Base-by-base conservation (phyloP, 75 land plant species). In the Picea sitchensis region DNA sequence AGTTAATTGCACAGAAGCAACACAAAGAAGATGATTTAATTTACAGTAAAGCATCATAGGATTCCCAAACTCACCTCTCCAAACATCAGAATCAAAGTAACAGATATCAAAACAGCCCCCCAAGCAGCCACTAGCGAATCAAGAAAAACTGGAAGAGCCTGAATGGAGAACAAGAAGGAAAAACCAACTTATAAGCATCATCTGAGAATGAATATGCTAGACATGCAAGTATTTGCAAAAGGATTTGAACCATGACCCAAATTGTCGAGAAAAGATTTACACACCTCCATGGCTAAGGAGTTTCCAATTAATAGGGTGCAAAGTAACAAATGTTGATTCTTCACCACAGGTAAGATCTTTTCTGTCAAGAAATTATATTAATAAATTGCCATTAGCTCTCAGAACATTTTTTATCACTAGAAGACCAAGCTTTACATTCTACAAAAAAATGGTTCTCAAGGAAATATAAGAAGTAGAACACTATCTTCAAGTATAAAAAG, bases 111-210 rank as follows among this genome's bases (percentile, higher is more conserved):
- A 32, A 94, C 82, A 23, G 97, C 88, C 73, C 81, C 83, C 95
- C 91, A 92, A 9, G 90, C 88, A 2, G 89, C 63, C 23, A 92
- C 77, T 58, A 94, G 77, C 5, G 89, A 76, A 81, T 94, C 93
- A n/a, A 94, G 84, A 84, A 92, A 94, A 41, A 92, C 90, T 2
- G 97, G 97, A n/a, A 94, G 90, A 51, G 97, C 91, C 97, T 94
- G 64, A 44, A 60, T 59, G 56, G 12, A 71, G 60, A 56, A 75
- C 76, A 75, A 57, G 18, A 23, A 17, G 31, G 58, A 58, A 13
- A 20, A 58, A 75, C 59, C 38, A 7, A 75, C 11, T 75, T 54
- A 14, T 47, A 73, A 73, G 51, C 76, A 73, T 73, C 58, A 73
- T n/a, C 23, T 71, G 13, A 71, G 36, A 67, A 65, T 65, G 73